Conservation (phyloP, 2,329 filamentous ascomycete genomes). For the Sarocladiaceae sp. region DNA sequence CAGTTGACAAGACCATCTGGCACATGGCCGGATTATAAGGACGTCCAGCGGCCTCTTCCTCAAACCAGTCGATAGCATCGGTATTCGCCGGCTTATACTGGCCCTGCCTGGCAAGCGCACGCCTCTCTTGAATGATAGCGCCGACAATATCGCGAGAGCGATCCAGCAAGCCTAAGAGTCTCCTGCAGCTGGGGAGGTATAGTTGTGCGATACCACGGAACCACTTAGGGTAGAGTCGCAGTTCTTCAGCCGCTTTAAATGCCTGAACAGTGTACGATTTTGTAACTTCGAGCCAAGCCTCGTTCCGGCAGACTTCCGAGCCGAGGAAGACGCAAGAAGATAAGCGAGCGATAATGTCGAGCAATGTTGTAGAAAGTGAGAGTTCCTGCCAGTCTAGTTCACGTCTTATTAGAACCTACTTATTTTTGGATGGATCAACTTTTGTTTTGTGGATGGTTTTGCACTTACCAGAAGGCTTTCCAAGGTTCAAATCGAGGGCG, state of each 20-base stretch:
- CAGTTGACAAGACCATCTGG: constrained; percentile 29
- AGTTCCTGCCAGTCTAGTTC: constrained; percentile 13
- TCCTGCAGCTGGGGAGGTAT: constrained; percentile 30
- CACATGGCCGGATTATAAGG: constrained; percentile 11
- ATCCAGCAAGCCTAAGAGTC: constrained; percentile 17
- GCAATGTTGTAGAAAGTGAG: constrained; percentile 6
- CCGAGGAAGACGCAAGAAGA: constrained; percentile 34
- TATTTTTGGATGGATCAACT: not conserved
- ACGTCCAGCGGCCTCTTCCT: constrained; percentile 30
- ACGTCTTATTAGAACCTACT: not conserved
- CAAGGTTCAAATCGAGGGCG: not conserved
- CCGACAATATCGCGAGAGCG: constrained; percentile 9
- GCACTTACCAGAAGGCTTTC: constrained; percentile 1
- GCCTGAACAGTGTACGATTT: constrained; percentile 37
- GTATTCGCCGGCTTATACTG: constrained; percentile 25
- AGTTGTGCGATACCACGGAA: constrained; percentile 41
- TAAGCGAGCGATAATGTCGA: constrained; percentile 14
- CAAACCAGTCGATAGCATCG: constrained; percentile 51
- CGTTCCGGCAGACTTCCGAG: constrained; percentile 30
- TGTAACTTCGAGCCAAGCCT: constrained; percentile 38
- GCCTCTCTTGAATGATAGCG: constrained; percentile 39
- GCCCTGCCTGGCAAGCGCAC: constrained; percentile 22
- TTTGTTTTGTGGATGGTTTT: not conserved
- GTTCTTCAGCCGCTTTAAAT: constrained; percentile 20
- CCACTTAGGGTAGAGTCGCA: constrained; percentile 35